A percentile compares a stretch with the other conserved stretches of the same genome.
These are phyloP conservation scores for Penicillium expansum DNA, from an alignment of 2,329 filamentous ascomycete species.

Conservation along the genomic window DNA sequence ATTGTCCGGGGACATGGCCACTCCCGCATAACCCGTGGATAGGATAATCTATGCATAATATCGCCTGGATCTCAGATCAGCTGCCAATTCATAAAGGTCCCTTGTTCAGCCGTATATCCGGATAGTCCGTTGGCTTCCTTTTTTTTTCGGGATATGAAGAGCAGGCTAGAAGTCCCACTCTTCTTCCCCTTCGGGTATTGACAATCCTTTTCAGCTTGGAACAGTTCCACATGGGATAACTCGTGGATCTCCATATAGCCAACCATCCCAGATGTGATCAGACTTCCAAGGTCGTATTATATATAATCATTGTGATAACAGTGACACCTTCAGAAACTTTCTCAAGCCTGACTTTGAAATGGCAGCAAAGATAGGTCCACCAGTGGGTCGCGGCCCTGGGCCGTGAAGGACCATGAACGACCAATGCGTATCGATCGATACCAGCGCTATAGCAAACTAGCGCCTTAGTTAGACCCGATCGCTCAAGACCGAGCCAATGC, in stretches of 20 bases:
- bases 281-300: neutral
- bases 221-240: neutral
- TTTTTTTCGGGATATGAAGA: neutral
- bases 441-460: neutral
- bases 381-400: neutral
- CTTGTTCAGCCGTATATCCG: neutral
- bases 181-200: neutral
- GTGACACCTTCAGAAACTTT: neutral
- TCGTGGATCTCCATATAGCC: neutral
- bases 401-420: neutral
- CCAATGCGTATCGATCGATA: neutral
- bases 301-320: neutral
- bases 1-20: slow-evolving; percentile 7
- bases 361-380: neutral
- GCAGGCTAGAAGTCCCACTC: neutral
- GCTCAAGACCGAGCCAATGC: neutral
- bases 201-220: neutral
- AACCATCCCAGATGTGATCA: neutral
- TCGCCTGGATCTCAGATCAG: neutral
- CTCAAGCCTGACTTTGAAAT: neutral
- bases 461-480: slow-evolving; percentile 1
- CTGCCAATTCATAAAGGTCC: neutral
- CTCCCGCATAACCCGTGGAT: slow-evolving; percentile 3
- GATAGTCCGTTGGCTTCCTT: neutral
- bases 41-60: neutral